Evolutionary conservation across 371 early-diverging fungal genomes (phyloP), one percentile per base, ranked within the genome.

Genomic region (Mucor circinelloides): DNA sequence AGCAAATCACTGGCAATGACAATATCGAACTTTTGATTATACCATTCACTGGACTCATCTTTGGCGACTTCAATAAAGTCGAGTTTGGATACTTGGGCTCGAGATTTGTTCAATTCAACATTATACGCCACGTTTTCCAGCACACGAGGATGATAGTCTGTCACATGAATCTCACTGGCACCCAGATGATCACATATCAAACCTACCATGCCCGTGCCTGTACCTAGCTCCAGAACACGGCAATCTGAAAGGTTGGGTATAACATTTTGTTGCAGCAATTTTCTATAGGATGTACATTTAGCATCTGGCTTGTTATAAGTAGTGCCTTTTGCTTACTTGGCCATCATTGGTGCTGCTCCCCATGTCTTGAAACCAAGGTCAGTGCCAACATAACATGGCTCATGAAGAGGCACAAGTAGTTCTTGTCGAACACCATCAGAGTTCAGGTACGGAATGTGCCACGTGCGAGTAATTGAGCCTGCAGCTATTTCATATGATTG

Each of bases 321-420:
- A 3, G 15, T 2, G 17, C 7, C 7, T 8, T 17, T 5, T 13
- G 8, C 74, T 77, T 77, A 83, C 83, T 79, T 83, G 57, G 81
- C 81, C 57, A 83, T 65, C 38, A 83, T 59, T 13, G 83, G 83
- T 1, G 81, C 83, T 6, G 83, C 79, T 46, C 83, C 83, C 83
- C 83, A 83, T 19, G 83, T 83, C 55, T 83, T 83, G 58, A 80
- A 80, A 12, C 83, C 83, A 46, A 81, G 69, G 55, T 79, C 81
- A 66, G 79, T 80, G 6, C 79, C 83, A 36, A 83, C 68, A 59
- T 74, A 80, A 31, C 78, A 75, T 31, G 83, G 83, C 52, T 83
- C 81, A 67, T 80, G 83, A 15, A 83, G 42, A 40, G 68, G 66
- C 1, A 83, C 57, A 15, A 63, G 61, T n/a, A 71, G 19, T 31